Conservation (phyloP, 192 early-diverging fungal genomes). For the Coemansia sp. region DNA sequence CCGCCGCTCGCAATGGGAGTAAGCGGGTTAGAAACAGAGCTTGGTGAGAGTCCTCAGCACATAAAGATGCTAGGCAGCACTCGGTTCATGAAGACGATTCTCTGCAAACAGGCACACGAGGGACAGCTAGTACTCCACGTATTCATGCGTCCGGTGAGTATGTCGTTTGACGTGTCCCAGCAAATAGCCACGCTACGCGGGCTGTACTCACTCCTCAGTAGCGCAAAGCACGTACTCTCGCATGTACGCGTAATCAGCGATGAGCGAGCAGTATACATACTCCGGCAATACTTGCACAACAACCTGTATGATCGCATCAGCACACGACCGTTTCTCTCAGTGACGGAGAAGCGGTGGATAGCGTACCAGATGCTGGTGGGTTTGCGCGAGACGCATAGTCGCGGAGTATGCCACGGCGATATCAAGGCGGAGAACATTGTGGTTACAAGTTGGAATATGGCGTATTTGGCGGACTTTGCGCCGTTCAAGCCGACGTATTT, state of each 20-base stretch:
- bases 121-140: conserved; percentile 89
- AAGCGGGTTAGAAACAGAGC: conserved; percentile 44
- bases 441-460: conserved; percentile 97
- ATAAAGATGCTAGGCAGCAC: conserved; percentile 75
- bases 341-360: conserved; percentile 93
- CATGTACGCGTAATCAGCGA: conserved; percentile 86
- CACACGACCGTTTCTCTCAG: conserved; percentile 88
- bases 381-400: conserved; percentile 73
- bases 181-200: conserved; percentile 34
- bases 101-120: conserved; percentile 74
- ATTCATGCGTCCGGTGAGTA: conserved; percentile 83
- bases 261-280: conserved; percentile 84
- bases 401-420: conserved; percentile 87
- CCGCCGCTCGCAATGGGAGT: conserved; percentile 53
- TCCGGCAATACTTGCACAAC: conserved; percentile 86
- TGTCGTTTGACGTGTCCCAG: conserved; percentile 43
- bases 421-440: conserved; percentile 96
- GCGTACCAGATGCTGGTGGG: conserved; percentile 85
- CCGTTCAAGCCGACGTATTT: conserved; percentile 90
- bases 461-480: conserved; percentile 86
- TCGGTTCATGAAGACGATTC: conserved; percentile 95
- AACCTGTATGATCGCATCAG: conserved; percentile 98
- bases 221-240: conserved; percentile 78
- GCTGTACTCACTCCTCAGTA: conserved; percentile 54
- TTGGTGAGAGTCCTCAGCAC: conserved; percentile 52